phyloP scores from a whole-genome alignment of 164 flowering plant genomes.

The Saururus chinensis region DNA sequence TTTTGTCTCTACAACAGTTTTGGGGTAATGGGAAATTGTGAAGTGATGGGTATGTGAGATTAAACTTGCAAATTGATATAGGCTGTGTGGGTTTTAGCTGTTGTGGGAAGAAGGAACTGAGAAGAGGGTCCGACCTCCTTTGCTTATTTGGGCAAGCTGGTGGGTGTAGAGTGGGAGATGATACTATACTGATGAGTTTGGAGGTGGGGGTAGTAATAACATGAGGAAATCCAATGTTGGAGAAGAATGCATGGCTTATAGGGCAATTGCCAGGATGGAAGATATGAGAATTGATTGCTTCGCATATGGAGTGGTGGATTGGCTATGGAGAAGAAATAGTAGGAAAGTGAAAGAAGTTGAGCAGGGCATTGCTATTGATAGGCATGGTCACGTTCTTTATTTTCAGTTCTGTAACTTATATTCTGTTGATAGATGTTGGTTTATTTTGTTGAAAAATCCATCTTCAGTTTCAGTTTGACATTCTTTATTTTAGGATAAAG shows the following conservation, averaged over 20 bases:
- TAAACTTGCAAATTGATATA: too few relatives aligned
- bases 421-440: too few relatives aligned
- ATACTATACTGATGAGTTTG: constrained; percentile 46
- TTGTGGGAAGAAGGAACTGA: constrained; percentile 23
- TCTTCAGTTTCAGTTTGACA: too few relatives aligned
- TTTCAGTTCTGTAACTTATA: too few relatives aligned
- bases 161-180: constrained; percentile 91
- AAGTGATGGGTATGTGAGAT: too few relatives aligned
- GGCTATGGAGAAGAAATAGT: constrained; percentile 53
- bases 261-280: constrained; percentile 42
- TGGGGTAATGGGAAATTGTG: neutral
- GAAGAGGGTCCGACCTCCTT: constrained; percentile 51
- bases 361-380: constrained; percentile 17
- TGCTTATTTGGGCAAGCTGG: constrained; percentile 66
- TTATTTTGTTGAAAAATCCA: too few relatives aligned
- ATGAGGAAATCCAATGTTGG: constrained; percentile 63
- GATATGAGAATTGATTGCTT: constrained; percentile 71
- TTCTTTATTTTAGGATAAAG: too few relatives aligned
- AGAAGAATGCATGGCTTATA: constrained; percentile 51
- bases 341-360: constrained; percentile 35
- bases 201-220: constrained; percentile 27
- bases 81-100: too few relatives aligned
- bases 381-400: constrained; percentile 29
- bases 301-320: constrained; percentile 50
- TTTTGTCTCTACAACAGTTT: neutral